Base-by-base conservation (phyloP, 768 basidiomycete species). In the Paxillus ammoniavirescens region DNA sequence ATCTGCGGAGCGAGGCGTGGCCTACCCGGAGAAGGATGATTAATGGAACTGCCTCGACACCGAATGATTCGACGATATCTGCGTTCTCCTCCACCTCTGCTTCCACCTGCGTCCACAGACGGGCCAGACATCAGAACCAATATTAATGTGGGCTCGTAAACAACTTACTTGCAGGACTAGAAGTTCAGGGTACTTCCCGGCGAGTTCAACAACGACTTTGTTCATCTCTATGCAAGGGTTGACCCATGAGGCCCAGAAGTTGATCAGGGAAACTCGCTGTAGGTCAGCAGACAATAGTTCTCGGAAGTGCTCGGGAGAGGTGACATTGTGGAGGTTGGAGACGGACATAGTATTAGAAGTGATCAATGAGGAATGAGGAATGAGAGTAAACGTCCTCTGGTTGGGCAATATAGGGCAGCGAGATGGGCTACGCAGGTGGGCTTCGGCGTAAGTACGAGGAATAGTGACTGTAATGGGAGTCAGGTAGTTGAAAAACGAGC, bases 241-340 rank as follows among this genome's bases (percentile, higher is more conserved):
- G 0, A 93, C 97, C 92, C 93, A 89, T 71, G 83, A 76, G 41
- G 95, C 91, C 89, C 93, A 95, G 70, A 98, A 99, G 73, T 90
- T 92, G 65, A 97, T 84, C 36, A 96, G 76, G 4, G 94, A 94
- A 21, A 96, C 80, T 18, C 90, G 77, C 17, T 80, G 72, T 33
- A 99, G 82, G 71, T 98, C 95, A 18, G 71, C 64, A 0, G 84
- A 86, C 44, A 98, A 82, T 8, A 91, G 71, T 7, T 73, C 64
- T 67, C 91, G 83, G 73, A 98, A 93, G 47, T 91, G 81, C 2
- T 79, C 72, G 1, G 91, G 70, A 4, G 89, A 89, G 21, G 72
- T 65, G 47, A 96, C 79, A 13, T 61, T 60, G 63, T 75, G 55
- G 55, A 79, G 64, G 60, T 83, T 84, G 49, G 62, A 50, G 31